Base-by-base conservation (phyloP, 2,329 filamentous ascomycete species). In the Exophiala phaeomuriformis region DNA sequence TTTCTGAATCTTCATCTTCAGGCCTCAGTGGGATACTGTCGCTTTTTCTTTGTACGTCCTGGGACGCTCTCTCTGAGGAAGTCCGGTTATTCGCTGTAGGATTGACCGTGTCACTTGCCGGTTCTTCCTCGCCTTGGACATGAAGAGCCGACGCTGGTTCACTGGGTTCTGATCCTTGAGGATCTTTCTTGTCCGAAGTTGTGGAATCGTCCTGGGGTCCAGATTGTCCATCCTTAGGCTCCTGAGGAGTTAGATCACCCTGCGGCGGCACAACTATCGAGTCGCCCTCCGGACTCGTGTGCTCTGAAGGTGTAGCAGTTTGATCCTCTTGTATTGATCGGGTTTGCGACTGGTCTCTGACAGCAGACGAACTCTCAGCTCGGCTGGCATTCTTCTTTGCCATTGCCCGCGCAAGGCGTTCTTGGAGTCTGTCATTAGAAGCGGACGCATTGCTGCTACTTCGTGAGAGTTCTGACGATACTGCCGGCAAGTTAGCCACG, bases 351-450 rank as follows among this genome's bases (percentile, higher is more conserved):
- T 49, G 47, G 33, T 55, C 53, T 30, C 37, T 42, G 19, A 47
- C 73, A 29, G 77, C 69, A 58, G 72, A 69, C 51, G 70, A 74
- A 27, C 70, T 72, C 30, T 72, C 74, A 31, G 74, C 66, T 50
- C 73, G 75, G 37, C 70, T 67, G 2, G 73, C 67, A 53, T 77
- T 80, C 65, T 86, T 88, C 55, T 85, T 85, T 2, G 85, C 88
- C 64, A 96, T 82, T 31, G 90, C 93, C 65, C 88, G 88, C 31
- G 91, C 91, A 56, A 98, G 77, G 57, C 90, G 81, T 67, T 95
- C 90, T 67, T 96, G 90, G 41, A 98, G 75, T 49, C 90, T 82
- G 63, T 94, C 90, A 70, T 89, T 93, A 56, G 80, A 75, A 61
- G 82, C 79, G 58, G 77, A 81, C 40, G 49, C 57, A 57, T 79